Evolutionary conservation across 2,329 filamentous ascomycete genomes (phyloP), one percentile per base, ranked within the genome.

Genomic region (Claviceps fusiformis): DNA sequence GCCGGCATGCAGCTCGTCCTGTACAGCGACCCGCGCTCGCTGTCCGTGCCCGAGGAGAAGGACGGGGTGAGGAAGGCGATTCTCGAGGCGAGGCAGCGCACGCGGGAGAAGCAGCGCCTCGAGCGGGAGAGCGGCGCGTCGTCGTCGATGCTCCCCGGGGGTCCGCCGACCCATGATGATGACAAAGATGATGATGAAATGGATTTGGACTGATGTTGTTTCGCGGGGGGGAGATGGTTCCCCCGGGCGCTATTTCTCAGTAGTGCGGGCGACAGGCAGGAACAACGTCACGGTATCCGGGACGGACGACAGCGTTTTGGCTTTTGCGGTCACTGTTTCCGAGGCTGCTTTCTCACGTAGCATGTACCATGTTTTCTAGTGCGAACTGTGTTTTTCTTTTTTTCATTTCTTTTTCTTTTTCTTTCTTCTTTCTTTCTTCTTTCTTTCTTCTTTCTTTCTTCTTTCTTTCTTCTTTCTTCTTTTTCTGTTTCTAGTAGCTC

Each of bases 11-110:
- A 93, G 79, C 67, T 97, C 59, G 86, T 98, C 17, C 79, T 97
- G 43, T 97, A 97, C 70, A 80, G 77, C 59, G 82, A 93, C 52
- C 90, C 91, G 7, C 77, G 78, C 50, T 90, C 88, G 17, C 69
- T 96, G 60, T 85, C 82, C 0, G 79, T 95, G 24, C 83, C 89
- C 0, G 78, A 83, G 65, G 84, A 88, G 60, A 78, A 85, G 35
- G 86, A 92, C 67, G 85, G 80, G 58, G 88, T 95, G 58, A 79
- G 89, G 57, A 89, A 85, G 68, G 89, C 89, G 9, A 90, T 96
- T 60, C 75, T 92, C 53, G 91, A 95, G 67, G 82, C 87, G 2
- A 79, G 89, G 53, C 80, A 79, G 50, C 78, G 89, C 54, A 76
- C 82, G 39, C 74, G 87, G 54, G 81, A 87, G 61, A 71, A 66